Percentiles rank a stretch among this genome's conserved stretches.
Conservation (phyloP, 1,284 basidiomycete species). For the Gymnopus androsaceus region DNA sequence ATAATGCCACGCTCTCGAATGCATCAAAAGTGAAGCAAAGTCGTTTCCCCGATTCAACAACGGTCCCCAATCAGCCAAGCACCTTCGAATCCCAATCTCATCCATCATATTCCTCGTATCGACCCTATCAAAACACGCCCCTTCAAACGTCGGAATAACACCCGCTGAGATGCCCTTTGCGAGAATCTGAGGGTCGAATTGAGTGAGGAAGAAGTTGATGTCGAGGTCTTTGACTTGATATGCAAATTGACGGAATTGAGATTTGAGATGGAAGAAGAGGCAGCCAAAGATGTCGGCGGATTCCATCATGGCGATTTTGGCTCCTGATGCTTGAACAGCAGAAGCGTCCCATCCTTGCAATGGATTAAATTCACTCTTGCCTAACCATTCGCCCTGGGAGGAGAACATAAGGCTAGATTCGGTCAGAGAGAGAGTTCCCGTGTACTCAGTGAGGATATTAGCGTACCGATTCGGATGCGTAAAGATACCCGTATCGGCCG, state of each 20-base stretch:
- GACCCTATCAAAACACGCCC: slow-evolving; percentile 39
- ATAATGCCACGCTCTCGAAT: slow-evolving; percentile 38
- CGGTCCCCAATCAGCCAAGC: slow-evolving; percentile 39
- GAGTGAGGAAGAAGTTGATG: slow-evolving; percentile 42
- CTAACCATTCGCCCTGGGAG: slow-evolving; percentile 40
- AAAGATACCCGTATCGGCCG: slow-evolving; percentile 34
- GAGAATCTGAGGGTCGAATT: slow-evolving; percentile 40
- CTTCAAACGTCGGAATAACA: slow-evolving; percentile 36
- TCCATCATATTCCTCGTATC: slow-evolving; percentile 40
- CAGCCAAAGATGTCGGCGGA: slow-evolving; percentile 42
- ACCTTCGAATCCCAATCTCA: slow-evolving; percentile 32
- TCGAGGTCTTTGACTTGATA: slow-evolving; percentile 37
- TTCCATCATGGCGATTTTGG: slow-evolving; percentile 31
- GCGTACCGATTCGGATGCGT: slow-evolving; percentile 41
- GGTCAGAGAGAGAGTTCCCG: neutral
- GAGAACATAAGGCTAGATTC: slow-evolving; percentile 41
- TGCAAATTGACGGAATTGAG: slow-evolving; percentile 41
- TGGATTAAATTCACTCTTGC: slow-evolving; percentile 33
- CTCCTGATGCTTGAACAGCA: slow-evolving; percentile 32
- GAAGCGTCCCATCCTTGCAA: slow-evolving; percentile 41
- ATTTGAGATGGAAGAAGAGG: slow-evolving; percentile 47
- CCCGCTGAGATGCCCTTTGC: slow-evolving; percentile 40
- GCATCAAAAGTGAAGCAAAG: slow-evolving; percentile 36
- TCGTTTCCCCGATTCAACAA: slow-evolving; percentile 37
- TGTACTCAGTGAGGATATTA: neutral